Evolutionary conservation across 2,329 filamentous ascomycete genomes (phyloP), one percentile per base, ranked within the genome.

Genomic region (Fusarium sp.): DNA sequence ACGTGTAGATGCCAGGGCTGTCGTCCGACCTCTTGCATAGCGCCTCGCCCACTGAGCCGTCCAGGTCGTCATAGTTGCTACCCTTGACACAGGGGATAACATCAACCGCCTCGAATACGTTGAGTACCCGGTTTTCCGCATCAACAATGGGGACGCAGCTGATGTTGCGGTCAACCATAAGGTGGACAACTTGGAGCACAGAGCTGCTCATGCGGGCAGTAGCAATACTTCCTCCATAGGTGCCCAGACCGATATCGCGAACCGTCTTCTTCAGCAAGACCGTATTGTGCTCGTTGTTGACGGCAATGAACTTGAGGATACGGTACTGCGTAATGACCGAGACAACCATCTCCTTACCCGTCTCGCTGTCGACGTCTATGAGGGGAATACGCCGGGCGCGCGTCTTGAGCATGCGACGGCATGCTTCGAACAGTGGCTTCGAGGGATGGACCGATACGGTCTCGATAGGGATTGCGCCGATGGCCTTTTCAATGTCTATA

Each of bases 251-350:
- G 65, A 98, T 90, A 72, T 98, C 95, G 70, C 91, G 90, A 66
- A 99, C 88, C 11, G 95, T 92, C 85, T 97, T 98, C 81, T 94
- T 94, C 71, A 99, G 86, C 80, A 95, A 90, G 78, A 97, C 93
- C 6, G 96, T 98, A 81, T 97, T 94, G 77, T 92, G 92, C 79
- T 92, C 90, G 77, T 90, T 91, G 83, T 99, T 99, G 83, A 99
- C 96, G 13, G 97, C 95, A 72, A 99, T 97, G 82, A 99, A 99
- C 82, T 99, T 99, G 74, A 99, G 90, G 77, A 99, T 98, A 68
- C 97, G 93, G 84, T 99, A 99, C 83, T 99, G 97, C 1, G 97
- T 99, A 68, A 99, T 94, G 71, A 99, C 97, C 78, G 95, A 98
- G 71, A 99, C 94, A 20, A 99, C 95, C 85, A 96, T 97, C 80